These are phyloP conservation scores for Wallacemonas sp. DNA, from an alignment of 208 protist species.

Conservation along the genomic window DNA sequence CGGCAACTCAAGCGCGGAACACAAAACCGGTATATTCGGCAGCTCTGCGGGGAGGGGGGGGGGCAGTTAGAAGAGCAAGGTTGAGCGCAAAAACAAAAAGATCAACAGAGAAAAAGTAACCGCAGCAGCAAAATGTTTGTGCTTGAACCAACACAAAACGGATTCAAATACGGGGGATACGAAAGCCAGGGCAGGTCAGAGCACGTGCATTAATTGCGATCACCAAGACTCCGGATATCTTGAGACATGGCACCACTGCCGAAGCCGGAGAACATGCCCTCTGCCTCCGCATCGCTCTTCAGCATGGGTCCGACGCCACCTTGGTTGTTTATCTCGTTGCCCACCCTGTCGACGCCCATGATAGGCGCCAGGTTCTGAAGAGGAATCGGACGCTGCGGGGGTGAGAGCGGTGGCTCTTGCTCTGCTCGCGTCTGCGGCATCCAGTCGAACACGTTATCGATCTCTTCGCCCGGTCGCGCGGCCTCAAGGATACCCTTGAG, in stretches of 20 bases:
- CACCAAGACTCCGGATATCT: constrained; percentile 50
- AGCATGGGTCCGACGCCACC: constrained; percentile 25
- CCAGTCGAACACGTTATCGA: constrained; percentile 61
- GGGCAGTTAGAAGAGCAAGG: no score
- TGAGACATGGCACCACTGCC: constrained; percentile 24
- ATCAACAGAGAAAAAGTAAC: neutral
- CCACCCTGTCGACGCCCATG: neutral
- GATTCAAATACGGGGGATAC: no score
- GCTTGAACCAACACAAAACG: no score
- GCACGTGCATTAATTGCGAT: constrained; percentile 21
- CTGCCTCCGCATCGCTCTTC: constrained; percentile 36
- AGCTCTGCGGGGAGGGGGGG: no score
- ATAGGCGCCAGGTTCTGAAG: neutral
- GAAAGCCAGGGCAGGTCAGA: no score
- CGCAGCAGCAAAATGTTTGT: no score
- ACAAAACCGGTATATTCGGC: no score
- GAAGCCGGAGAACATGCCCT: constrained; percentile 52
- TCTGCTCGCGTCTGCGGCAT: constrained; percentile 9
- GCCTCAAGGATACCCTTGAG: constrained; percentile 40
- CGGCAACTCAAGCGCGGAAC: no score
- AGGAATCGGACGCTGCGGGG: constrained; percentile 16
- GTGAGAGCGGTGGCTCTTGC: neutral
- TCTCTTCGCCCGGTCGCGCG: constrained; percentile 15
- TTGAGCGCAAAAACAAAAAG: constrained; percentile 5
- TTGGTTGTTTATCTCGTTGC: constrained; percentile 19